Conservation (phyloP, 2,329 filamentous ascomycete genomes). For the Talaromyces sp. region DNA sequence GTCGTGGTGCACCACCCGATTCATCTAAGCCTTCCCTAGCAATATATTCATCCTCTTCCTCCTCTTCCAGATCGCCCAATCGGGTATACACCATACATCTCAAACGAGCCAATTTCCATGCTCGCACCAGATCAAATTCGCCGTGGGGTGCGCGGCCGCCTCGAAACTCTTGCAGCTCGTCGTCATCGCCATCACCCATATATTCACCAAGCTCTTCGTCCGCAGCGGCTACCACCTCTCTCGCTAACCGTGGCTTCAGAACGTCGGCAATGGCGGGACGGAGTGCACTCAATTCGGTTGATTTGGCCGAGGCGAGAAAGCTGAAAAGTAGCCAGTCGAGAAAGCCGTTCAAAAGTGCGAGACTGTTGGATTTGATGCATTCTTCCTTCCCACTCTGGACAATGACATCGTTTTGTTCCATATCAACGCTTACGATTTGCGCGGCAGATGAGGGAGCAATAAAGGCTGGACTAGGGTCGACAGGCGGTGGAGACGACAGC, state of each 20-base stretch:
- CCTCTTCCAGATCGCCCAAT: slow-evolving; percentile 92
- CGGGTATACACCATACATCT: slow-evolving; percentile 98
- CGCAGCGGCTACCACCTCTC: slow-evolving; percentile 73
- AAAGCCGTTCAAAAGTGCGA: slow-evolving; percentile 81
- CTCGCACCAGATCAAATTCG: slow-evolving; percentile 83
- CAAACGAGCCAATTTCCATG: slow-evolving; percentile 89
- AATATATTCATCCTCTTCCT: slow-evolving; percentile 87
- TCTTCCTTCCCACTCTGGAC: slow-evolving; percentile 64
- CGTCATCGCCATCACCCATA: slow-evolving; percentile 70
- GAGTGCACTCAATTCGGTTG: slow-evolving; percentile 68
- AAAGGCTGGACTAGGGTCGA: slow-evolving; percentile 76
- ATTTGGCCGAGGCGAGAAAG: slow-evolving; percentile 73
- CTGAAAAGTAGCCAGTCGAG: slow-evolving; percentile 90
- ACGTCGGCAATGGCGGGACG: slow-evolving; percentile 80
- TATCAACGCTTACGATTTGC: slow-evolving; percentile 84
- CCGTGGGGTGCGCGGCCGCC: slow-evolving; percentile 47
- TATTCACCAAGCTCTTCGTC: slow-evolving; percentile 87
- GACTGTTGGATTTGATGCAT: slow-evolving; percentile 63
- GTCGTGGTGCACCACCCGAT: slow-evolving; percentile 51
- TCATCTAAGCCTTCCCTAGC: slow-evolving; percentile 69
- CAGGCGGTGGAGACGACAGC: slow-evolving; percentile 59
- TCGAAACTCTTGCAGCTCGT: slow-evolving; percentile 57
- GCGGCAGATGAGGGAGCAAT: slow-evolving; percentile 83
- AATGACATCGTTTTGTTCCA: slow-evolving; percentile 66
- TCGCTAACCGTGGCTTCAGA: slow-evolving; percentile 81